phyloP scores from a whole-genome alignment of 768 basidiomycete species.

The Leccinum disarticulatum region DNA sequence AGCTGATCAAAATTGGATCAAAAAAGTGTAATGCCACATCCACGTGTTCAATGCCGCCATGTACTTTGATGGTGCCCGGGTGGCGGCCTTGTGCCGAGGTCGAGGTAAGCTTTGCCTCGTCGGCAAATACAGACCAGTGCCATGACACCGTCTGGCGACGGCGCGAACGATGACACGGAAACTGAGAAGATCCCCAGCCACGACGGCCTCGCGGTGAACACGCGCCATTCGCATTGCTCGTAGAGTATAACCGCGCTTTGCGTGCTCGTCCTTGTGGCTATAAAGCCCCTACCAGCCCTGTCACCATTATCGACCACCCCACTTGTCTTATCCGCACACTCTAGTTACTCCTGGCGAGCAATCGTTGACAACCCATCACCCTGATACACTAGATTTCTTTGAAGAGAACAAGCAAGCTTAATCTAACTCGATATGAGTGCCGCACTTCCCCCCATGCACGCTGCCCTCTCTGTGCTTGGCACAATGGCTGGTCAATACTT shows the following conservation, averaged over 20 bases:
- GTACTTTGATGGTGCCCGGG: constrained; percentile 4
- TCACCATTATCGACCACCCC: constrained; percentile 36
- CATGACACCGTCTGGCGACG: constrained; percentile 5
- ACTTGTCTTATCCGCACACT: constrained; percentile 40
- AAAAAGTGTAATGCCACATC: constrained; percentile 5
- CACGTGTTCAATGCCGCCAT: constrained; percentile 17
- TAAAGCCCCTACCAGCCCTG: constrained; percentile 22
- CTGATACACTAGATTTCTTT: constrained; percentile 7
- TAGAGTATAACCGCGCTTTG: constrained; percentile 14
- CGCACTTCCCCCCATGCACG: constrained; percentile 35
- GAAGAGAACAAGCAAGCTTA: constrained; percentile 1
- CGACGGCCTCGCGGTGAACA: constrained; percentile 32
- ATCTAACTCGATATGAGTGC: constrained; percentile 26
- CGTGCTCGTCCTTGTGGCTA: constrained; percentile 17
- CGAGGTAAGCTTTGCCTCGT: constrained; percentile 16
- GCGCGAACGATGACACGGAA: constrained; percentile 15
- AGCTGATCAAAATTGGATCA: constrained; percentile 7
- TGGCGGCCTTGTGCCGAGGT: constrained; percentile 14
- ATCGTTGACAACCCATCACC: constrained; percentile 7
- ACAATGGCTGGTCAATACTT: constrained; percentile 38
- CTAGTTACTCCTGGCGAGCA: constrained; percentile 33
- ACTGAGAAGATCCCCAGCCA: constrained; percentile 12
- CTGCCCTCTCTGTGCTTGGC: constrained; percentile 37
- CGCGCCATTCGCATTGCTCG: constrained; percentile 29
- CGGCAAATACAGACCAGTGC: constrained; percentile 17